Conservation (phyloP, 768 basidiomycete species). For the Suillus cothurnatus region DNA sequence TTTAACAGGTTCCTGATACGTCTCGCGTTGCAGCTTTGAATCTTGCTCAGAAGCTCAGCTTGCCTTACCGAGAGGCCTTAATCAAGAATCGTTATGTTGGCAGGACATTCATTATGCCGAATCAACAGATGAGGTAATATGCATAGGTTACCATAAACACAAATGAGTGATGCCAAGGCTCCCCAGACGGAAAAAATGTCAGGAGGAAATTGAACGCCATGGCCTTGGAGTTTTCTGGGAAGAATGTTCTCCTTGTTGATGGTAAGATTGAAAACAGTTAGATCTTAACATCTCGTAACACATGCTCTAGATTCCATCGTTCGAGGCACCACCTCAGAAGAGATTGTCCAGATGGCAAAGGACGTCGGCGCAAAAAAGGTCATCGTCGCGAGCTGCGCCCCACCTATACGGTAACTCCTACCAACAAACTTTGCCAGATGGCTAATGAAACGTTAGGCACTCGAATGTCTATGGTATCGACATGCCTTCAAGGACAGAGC, state of each 20-base stretch:
- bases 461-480: slow-evolving; percentile 99
- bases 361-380: slow-evolving; percentile 97
- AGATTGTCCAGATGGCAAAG: slow-evolving; percentile 99
- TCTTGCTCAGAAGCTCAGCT: slow-evolving; percentile 82
- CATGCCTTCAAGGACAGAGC: slow-evolving; percentile 95
- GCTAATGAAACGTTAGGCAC: slow-evolving; percentile 45
- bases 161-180: slow-evolving; percentile 4
- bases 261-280: slow-evolving; percentile 48
- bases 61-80: slow-evolving; percentile 98
- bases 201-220: slow-evolving; percentile 96
- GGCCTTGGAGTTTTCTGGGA: slow-evolving; percentile 92
- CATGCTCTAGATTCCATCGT: slow-evolving; percentile 85
- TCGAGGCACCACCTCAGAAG: slow-evolving; percentile 96
- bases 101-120: slow-evolving; percentile 99
- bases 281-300: not conserved
- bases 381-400: slow-evolving; percentile 95
- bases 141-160: not conserved
- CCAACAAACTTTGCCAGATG: not conserved
- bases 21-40: slow-evolving; percentile 95
- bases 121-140: slow-evolving; percentile 85
- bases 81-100: slow-evolving; percentile 99
- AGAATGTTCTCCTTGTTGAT: slow-evolving; percentile 94
- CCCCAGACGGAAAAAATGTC: slow-evolving; percentile 87
- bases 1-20: slow-evolving; percentile 84
- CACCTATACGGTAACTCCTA: slow-evolving; percentile 77